Percentiles rank a stretch among this genome's conserved stretches.
These are phyloP conservation scores for Aureobasidium lini DNA, from an alignment of 2,329 filamentous ascomycete species.

Conservation along the genomic window DNA sequence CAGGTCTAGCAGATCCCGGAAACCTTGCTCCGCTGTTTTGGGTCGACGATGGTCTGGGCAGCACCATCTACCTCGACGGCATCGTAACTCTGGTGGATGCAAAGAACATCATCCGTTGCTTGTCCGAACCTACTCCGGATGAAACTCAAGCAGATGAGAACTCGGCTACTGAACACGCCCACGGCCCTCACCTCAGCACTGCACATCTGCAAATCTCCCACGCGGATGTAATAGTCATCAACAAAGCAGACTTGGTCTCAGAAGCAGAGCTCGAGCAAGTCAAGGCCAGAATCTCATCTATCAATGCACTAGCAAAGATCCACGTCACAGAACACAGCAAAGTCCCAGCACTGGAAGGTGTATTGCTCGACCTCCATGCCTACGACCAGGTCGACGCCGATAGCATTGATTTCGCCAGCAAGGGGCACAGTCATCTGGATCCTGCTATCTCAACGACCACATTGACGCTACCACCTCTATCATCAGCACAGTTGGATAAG, in stretches of 20 bases:
- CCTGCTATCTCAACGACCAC: conserved; percentile 63
- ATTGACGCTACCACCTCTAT: conserved; percentile 57
- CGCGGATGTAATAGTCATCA: conserved; percentile 89
- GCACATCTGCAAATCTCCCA: conserved; percentile 96
- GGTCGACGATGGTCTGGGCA: conserved; percentile 92
- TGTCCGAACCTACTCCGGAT: conserved; percentile 56
- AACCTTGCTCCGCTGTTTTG: conserved; percentile 95
- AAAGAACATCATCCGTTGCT: conserved; percentile 75
- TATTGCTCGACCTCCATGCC: conserved; percentile 83
- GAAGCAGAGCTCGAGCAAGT: conserved; percentile 62
- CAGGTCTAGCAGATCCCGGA: conserved; percentile 87
- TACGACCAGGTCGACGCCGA: conserved; percentile 71
- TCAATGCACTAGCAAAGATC: conserved; percentile 83
- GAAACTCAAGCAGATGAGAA: conserved; percentile 25
- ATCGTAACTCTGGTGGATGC: conserved; percentile 95
- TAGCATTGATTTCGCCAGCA: conserved; percentile 58
- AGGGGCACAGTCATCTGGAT: conserved; percentile 87
- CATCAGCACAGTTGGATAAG: conserved; percentile 47
- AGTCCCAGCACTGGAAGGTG: conserved; percentile 74
- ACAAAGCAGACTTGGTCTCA: conserved; percentile 82
- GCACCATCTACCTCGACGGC: conserved; percentile 91
- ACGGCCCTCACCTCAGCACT: conserved; percentile 70
- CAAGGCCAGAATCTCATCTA: conserved; percentile 64
- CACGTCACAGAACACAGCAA: conserved; percentile 72
- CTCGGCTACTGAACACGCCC: conserved; percentile 32